phyloP scores from a whole-genome alignment of 1,284 basidiomycete genomes.

The Boletellus deceptivus region DNA sequence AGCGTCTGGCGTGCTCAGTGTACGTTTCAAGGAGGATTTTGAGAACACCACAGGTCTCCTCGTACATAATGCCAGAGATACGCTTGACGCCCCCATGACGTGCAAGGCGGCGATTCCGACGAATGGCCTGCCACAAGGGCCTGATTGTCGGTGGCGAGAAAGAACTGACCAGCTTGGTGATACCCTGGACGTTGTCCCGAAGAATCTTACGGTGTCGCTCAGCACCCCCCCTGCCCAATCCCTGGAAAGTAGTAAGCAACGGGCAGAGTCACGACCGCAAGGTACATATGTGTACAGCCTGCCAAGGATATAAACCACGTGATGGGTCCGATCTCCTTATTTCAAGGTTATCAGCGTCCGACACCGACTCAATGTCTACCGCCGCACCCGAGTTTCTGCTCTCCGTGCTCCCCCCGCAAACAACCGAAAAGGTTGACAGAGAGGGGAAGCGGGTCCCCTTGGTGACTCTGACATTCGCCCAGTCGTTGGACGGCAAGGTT shows the following conservation, averaged over 20 bases:
- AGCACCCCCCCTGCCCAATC: conserved; percentile 69
- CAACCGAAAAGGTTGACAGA: conserved; percentile 13
- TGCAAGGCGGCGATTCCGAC: conserved; percentile 82
- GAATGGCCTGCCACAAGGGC: conserved; percentile 58
- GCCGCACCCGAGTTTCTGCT: conserved; percentile 26
- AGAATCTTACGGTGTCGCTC: conserved; percentile 71
- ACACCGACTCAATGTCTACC: conserved; percentile 6
- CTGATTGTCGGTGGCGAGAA: background rate
- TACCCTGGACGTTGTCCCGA: conserved; percentile 73
- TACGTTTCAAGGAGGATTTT: too few species aligned
- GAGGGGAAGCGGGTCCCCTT: conserved; percentile 37
- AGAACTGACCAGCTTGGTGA: conserved; percentile 43
- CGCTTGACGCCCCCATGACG: conserved; percentile 85
- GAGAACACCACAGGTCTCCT: conserved; percentile 80
- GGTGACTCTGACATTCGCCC: conserved; percentile 92
- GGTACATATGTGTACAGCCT: too few species aligned
- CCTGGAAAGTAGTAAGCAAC: conserved; percentile 28
- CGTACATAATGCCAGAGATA: conserved; percentile 82
- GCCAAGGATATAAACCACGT: too few species aligned
- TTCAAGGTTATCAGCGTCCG: too few species aligned
- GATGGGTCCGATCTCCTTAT: too few species aligned
- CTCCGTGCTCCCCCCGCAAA: conserved; percentile 25
- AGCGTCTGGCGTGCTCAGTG: conserved; percentile 85
- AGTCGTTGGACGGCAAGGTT: conserved; percentile 92
- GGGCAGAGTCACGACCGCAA: conserved; percentile 4